A percentile compares a stretch with the other conserved stretches of the same genome.
Conservation (phyloP, 805 yeast species). For the Monosporozyma siamensis region DNA sequence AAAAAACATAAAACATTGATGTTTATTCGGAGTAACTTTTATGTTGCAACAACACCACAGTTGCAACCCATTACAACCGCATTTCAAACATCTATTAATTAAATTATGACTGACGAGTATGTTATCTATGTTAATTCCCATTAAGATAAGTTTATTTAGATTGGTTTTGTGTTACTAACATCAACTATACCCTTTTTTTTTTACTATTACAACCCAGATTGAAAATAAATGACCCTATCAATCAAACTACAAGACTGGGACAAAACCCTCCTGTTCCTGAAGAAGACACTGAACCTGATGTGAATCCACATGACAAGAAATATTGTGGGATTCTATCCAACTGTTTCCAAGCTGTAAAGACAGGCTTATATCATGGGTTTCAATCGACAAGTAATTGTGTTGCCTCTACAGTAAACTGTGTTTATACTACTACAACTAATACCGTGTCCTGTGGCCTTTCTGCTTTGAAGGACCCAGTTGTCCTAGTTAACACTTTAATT, state of each 20-base stretch:
- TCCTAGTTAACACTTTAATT: conserved; percentile 43
- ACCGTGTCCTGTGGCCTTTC: neutral
- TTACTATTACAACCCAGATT: neutral
- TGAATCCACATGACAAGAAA: neutral
- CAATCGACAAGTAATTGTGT: neutral
- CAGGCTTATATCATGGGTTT: neutral
- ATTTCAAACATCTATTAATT: too few species aligned
- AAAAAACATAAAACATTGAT: too few species aligned
- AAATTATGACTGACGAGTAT: too few species aligned
- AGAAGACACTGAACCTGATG: neutral
- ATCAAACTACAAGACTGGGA: conserved; percentile 7
- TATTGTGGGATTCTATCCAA: neutral
- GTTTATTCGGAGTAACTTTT: too few species aligned
- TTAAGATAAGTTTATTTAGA: too few species aligned
- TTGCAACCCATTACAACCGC: too few species aligned
- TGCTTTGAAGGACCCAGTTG: conserved; percentile 50
- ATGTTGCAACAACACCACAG: too few species aligned
- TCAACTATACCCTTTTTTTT: neutral
- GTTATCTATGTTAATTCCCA: too few species aligned
- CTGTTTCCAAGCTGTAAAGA: neutral
- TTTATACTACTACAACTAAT: neutral
- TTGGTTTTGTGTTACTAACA: neutral
- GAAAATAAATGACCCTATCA: conserved; percentile 6
- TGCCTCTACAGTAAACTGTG: too few species aligned
- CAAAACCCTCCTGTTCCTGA: neutral